A percentile compares a stretch with the other conserved stretches of the same genome.
Conservation (phyloP, 345 rosid genomes). For the Aegle marmelos region DNA sequence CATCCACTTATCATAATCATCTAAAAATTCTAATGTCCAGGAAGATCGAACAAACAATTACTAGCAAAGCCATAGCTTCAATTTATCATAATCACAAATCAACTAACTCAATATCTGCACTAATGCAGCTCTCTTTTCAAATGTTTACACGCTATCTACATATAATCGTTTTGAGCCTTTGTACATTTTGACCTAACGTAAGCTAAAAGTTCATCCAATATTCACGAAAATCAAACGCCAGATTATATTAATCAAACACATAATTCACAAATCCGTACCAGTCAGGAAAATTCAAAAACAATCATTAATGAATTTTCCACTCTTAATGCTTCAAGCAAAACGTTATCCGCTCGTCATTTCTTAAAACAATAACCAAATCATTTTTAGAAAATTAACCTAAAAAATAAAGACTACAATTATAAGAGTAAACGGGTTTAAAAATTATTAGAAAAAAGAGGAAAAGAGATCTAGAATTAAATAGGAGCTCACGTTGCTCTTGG, state of each 20-base stretch:
- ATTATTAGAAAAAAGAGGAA: background rate
- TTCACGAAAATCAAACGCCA: background rate
- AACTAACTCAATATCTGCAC: background rate
- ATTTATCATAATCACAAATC: background rate
- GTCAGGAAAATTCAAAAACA: background rate
- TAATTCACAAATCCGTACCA: background rate
- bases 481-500: conserved; percentile 70
- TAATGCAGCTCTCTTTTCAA: background rate
- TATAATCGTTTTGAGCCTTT: background rate
- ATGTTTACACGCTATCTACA: background rate
- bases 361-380: background rate
- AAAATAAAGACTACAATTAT: background rate
- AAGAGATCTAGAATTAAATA: conserved; percentile 5
- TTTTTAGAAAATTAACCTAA: background rate
- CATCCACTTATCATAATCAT: background rate
- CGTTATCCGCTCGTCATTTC: background rate
- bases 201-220: background rate
- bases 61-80: background rate
- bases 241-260: background rate
- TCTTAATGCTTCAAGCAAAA: background rate
- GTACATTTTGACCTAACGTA: background rate
- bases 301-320: background rate
- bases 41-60: background rate
- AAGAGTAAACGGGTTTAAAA: too few species aligned
- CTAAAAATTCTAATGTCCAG: too few species aligned